Evolutionary conservation across 208 protist species (phyloP).

Genomic region (Acanthamoeba quina): DNA sequence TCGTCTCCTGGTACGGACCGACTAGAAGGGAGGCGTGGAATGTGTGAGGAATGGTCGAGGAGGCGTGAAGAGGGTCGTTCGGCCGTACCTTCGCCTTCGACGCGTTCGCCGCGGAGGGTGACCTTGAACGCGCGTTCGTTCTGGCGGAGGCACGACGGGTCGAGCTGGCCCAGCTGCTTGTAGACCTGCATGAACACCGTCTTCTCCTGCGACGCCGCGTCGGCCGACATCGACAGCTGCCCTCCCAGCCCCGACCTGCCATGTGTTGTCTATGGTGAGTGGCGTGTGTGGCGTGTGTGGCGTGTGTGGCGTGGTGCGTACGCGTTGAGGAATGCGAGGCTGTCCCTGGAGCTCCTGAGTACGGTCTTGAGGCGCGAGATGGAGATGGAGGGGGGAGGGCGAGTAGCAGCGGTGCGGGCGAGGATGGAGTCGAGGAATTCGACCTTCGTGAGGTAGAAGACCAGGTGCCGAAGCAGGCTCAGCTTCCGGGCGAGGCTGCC

Average conservation of each 20-base stretch:
- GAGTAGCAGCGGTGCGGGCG: not conserved
- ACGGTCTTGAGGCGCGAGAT: slow-evolving; percentile 32
- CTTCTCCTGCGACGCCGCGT: slow-evolving; percentile 12
- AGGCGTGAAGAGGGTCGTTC: not conserved
- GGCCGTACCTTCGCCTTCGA: slow-evolving; percentile 18
- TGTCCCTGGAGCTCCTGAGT: not conserved
- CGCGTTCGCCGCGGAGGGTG: slow-evolving; percentile 12
- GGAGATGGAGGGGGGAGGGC: slow-evolving; percentile 1
- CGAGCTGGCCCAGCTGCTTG: slow-evolving; percentile 8
- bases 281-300: no score
- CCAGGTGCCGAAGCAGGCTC: not conserved
- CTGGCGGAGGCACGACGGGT: slow-evolving; percentile 10
- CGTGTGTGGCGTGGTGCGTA: not conserved
- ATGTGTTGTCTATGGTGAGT: no score
- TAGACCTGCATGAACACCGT: slow-evolving; percentile 51
- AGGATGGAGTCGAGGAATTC: slow-evolving; percentile 34
- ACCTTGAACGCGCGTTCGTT: slow-evolving; percentile 42
- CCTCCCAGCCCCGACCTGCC: not conserved
- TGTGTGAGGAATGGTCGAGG: not conserved
- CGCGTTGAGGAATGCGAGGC: not conserved
- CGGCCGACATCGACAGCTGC: not conserved
- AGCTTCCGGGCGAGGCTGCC: slow-evolving; percentile 9
- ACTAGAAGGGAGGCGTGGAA: not conserved
- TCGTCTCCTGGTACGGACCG: slow-evolving; percentile 25
- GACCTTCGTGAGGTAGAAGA: slow-evolving; percentile 37